phyloP scores from a whole-genome alignment of 768 basidiomycete genomes.

The Leccinum disarticulatum region DNA sequence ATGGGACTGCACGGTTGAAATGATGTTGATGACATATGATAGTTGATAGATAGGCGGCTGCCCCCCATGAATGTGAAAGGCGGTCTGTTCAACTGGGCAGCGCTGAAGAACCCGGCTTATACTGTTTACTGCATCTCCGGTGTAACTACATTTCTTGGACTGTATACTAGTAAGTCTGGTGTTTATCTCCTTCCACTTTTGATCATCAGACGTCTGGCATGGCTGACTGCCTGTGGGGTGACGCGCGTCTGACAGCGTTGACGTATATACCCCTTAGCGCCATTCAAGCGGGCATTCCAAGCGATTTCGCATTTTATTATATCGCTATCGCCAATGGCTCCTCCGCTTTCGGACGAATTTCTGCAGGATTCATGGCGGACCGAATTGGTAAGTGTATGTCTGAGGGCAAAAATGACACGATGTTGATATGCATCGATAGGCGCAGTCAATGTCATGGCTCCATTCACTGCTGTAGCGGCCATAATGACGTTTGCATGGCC shows the following conservation, averaged over 20 bases:
- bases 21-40: background rate
- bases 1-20: background rate
- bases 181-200: background rate
- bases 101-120: constrained; percentile 50
- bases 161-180: constrained; percentile 56
- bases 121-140: constrained; percentile 57
- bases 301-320: constrained; percentile 59
- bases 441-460: constrained; percentile 65
- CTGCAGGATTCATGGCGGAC: constrained; percentile 56
- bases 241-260: constrained; percentile 41
- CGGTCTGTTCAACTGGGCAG: constrained; percentile 56
- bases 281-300: constrained; percentile 44
- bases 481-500: constrained; percentile 74
- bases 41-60: constrained; percentile 45
- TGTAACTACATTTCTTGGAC: constrained; percentile 61
- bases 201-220: background rate
- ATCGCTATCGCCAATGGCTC: constrained; percentile 67
- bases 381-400: constrained; percentile 39
- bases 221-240: background rate
- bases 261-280: constrained; percentile 69
- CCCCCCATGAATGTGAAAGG: constrained; percentile 54
- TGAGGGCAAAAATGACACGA: background rate
- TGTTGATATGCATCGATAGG: constrained; percentile 38
- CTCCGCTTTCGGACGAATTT: constrained; percentile 60
- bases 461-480: constrained; percentile 56